Evolutionary conservation across 2,329 filamentous ascomycete genomes (phyloP).

Genomic region (Fusarium sp.): DNA sequence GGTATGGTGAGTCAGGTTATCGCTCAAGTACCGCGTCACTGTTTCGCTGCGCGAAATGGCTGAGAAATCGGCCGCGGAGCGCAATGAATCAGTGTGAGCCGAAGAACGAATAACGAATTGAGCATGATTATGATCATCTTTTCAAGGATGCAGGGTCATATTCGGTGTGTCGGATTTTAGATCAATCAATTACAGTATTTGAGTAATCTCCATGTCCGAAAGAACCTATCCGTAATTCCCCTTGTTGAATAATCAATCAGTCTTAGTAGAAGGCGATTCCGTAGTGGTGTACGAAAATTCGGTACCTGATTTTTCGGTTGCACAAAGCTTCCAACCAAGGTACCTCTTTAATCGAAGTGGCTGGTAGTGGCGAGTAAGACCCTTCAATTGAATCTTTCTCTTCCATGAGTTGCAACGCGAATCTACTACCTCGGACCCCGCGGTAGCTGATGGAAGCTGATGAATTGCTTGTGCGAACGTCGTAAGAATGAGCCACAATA

Average conservation of each 20-base stretch:
- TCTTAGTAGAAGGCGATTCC: conserved; percentile 27
- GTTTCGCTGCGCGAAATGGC: conserved; percentile 12
- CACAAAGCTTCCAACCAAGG: background rate
- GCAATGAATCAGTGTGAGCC: conserved; percentile 22
- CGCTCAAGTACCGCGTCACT: conserved; percentile 20
- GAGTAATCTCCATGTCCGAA: conserved; percentile 11
- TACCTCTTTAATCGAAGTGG: conserved; percentile 33
- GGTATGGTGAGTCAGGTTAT: conserved; percentile 32
- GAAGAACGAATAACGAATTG: conserved; percentile 8
- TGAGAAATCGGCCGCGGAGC: conserved; percentile 25
- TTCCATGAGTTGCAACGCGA: background rate
- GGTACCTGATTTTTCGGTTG: conserved; percentile 5
- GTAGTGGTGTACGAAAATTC: conserved; percentile 21
- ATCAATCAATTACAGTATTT: background rate
- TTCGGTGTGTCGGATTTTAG: conserved; percentile 13
- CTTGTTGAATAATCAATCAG: background rate
- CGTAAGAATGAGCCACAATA: conserved; percentile 18
- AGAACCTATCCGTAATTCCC: background rate
- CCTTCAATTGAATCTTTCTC: conserved; percentile 22
- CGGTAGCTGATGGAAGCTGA: conserved; percentile 2
- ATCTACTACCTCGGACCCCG: conserved; percentile 13
- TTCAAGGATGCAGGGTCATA: background rate
- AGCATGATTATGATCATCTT: background rate
- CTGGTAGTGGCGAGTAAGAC: conserved; percentile 40
- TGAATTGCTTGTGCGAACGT: background rate